Evolutionary conservation across 768 basidiomycete species (phyloP), one percentile per base, ranked within the genome.

Genomic region (Suillus variegatus): DNA sequence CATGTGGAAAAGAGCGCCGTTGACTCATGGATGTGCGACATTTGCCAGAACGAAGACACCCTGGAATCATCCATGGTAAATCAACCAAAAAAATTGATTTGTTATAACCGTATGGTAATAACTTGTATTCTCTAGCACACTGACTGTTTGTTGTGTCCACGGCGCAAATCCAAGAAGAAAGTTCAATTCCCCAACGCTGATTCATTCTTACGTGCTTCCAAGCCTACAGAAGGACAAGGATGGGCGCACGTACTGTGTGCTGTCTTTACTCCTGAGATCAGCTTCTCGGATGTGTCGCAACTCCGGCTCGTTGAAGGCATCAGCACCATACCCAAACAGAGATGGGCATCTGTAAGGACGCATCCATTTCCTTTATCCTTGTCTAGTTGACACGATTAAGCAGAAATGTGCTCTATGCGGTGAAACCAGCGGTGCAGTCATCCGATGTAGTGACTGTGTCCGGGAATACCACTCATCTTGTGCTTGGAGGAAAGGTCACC

Each of bases 201-300:
- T 70, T 84, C 82, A 38, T 96, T 84, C 73, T 79, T 95, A 64
- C 84, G 93, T 63, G 87, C 88, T 49, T 88, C 87, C 73, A 97
- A 96, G 73, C 93, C 93, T 8, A 97, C 95, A 0, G 95, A 97
- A 79, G 93, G 94, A 12, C 91, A 94, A 75, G 90, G 91, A 64
- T 97, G 95, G 95, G 89, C 88, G 0, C 97, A 99, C 74, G 82
- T 95, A 40, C 78, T 97, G 4, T 99, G 97, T 79, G 87, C 95
- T 3, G 87, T 93, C 1, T 98, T 94, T 78, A 86, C 88, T 36
- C 90, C 90, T 4, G 96, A 98, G 71, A 79, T 95, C n/a, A 83
- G 79, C 5, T 97, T 92, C 75, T 88, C 92, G 28, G 91, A 96
- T 70, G 86, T 93, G 0, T 73, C 81, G 7, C 85, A 85, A 16